phyloP scores from a whole-genome alignment of 345 rosid species.

The Cardamine chenopodiifolia region DNA sequence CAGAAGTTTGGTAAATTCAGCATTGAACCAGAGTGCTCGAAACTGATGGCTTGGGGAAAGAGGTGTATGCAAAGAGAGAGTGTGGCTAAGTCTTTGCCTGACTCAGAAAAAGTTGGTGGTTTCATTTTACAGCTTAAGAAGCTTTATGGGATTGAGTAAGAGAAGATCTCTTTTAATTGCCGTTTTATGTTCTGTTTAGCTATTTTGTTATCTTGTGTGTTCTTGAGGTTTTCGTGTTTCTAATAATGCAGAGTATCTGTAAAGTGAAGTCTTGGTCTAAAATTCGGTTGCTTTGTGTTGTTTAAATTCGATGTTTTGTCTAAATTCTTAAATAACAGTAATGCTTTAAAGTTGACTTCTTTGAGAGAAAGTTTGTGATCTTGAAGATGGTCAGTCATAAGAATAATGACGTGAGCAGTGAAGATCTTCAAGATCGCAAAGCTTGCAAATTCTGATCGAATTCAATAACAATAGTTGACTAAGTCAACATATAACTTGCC shows the following conservation, averaged over 20 bases:
- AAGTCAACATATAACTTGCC: too few relatives aligned
- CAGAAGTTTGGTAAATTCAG: conserved; percentile 34
- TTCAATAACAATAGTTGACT: too few relatives aligned
- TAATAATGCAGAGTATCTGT: neutral
- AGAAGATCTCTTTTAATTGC: neutral
- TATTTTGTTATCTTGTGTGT: conserved; percentile 10
- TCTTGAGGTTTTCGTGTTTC: neutral
- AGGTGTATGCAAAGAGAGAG: conserved; percentile 37
- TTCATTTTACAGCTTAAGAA: conserved; percentile 17
- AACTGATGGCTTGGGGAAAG: conserved; percentile 31
- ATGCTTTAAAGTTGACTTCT: neutral
- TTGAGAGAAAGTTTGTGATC: neutral
- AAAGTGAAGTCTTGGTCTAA: neutral
- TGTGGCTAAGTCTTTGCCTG: conserved; percentile 38
- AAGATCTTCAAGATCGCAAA: too few relatives aligned
- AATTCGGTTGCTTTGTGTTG: neutral
- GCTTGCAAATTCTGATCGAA: too few relatives aligned
- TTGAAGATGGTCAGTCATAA: neutral
- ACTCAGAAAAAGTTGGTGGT: conserved; percentile 5
- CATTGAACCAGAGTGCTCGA: conserved; percentile 34
- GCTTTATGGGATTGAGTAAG: conserved; percentile 16
- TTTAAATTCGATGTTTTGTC: neutral
- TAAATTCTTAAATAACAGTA: neutral
- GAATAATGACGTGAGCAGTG: neutral
- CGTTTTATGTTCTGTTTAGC: neutral